Percentiles rank a stretch among this genome's conserved stretches.
These are phyloP conservation scores for Rhizophora apiculata DNA, from an alignment of 345 rosid species.

Conservation along the genomic window DNA sequence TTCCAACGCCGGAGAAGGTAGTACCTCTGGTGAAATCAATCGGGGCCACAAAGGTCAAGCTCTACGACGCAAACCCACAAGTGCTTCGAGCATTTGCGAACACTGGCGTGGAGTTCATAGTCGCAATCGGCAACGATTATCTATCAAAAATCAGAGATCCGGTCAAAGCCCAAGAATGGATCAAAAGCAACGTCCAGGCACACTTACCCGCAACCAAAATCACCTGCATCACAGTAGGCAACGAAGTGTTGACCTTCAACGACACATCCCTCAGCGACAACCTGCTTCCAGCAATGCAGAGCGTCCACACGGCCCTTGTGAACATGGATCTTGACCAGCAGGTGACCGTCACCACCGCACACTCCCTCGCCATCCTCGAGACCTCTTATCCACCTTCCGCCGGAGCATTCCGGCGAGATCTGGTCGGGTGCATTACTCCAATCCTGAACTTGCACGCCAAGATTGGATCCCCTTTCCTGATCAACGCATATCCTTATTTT, in stretches of 20 bases:
- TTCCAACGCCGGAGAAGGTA: constrained; percentile 66
- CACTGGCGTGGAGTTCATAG: constrained; percentile 70
- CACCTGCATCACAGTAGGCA: constrained; percentile 78
- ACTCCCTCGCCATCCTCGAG: constrained; percentile 62
- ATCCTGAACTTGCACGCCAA: constrained; percentile 64
- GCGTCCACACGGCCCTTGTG: constrained; percentile 62
- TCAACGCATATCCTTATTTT: constrained; percentile 92
- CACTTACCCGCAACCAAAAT: constrained; percentile 79
- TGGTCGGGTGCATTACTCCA: constrained; percentile 40
- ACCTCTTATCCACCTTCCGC: constrained; percentile 88
- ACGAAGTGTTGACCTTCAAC: constrained; percentile 73
- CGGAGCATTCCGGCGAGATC: constrained; percentile 68
- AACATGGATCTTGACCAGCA: constrained; percentile 59
- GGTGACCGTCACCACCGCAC: constrained; percentile 75
- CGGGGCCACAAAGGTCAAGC: constrained; percentile 80
- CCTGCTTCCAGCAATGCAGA: constrained; percentile 84
- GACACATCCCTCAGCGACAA: constrained; percentile 52
- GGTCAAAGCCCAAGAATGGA: constrained; percentile 55
- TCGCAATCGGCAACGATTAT: constrained; percentile 73
- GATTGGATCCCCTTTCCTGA: constrained; percentile 69
- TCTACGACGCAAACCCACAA: constrained; percentile 76
- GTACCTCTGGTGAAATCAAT: constrained; percentile 76
- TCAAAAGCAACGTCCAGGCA: constrained; percentile 62
- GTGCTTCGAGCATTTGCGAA: constrained; percentile 76
- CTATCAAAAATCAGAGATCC: constrained; percentile 64